phyloP scores from a whole-genome alignment of 108 stramenopile species.

The Nannochloropsis salina region DNA sequence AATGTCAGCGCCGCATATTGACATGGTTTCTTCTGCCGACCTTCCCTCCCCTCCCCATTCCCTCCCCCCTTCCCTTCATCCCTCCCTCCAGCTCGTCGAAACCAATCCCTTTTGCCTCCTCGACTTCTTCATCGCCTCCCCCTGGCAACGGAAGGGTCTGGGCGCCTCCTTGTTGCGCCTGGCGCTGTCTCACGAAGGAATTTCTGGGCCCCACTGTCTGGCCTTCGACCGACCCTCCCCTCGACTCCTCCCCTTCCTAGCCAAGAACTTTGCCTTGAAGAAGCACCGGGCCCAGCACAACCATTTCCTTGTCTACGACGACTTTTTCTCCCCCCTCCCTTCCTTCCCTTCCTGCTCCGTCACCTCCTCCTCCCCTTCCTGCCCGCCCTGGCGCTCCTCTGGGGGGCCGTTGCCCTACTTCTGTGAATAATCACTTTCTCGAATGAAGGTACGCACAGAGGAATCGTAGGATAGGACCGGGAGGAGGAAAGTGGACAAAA shows the following conservation, averaged over 20 bases:
- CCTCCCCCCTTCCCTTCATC: constrained; percentile 13
- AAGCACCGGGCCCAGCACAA: constrained; percentile 50
- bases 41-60: background rate
- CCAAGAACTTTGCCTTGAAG: constrained; percentile 47
- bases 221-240: constrained; percentile 54
- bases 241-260: constrained; percentile 50
- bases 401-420: too few species aligned
- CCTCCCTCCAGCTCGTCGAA: constrained; percentile 23
- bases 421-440: too few species aligned
- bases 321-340: constrained; percentile 31
- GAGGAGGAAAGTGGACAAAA: too few species aligned
- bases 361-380: background rate
- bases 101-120: constrained; percentile 36
- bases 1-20: background rate
- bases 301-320: constrained; percentile 51
- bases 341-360: background rate
- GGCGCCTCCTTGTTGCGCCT: constrained; percentile 29
- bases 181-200: constrained; percentile 32
- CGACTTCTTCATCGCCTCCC: constrained; percentile 44
- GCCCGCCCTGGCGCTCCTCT: background rate
- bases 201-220: constrained; percentile 25
- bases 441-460: too few species aligned
- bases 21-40: background rate
- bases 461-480: too few species aligned
- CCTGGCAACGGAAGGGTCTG: constrained; percentile 35